Base-by-base conservation (phyloP, 2,329 filamentous ascomycete species). In the Karstenula rhodostoma region DNA sequence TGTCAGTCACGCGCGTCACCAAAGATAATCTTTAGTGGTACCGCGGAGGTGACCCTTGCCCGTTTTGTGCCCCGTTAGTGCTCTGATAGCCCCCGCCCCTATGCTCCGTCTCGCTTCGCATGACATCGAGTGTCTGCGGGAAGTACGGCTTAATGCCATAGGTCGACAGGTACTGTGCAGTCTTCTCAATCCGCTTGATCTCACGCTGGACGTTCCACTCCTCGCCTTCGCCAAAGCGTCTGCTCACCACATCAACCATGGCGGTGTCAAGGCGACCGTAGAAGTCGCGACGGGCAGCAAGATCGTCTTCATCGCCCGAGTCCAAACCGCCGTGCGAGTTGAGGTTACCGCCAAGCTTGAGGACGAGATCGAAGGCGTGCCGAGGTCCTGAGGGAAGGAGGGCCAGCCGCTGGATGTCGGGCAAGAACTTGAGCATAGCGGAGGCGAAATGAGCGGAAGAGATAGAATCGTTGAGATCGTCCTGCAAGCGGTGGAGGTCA, bases 161-260 rank as follows among this genome's bases (percentile, higher is more conserved):
- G 35, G 82, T 83, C 62, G 80, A 74, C 46, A 85, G 74, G 61
- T 84, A 85, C 42, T 76, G 78, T 19, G 82, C 83, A 9, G 83
- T 85, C 79, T 85, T 85, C 75, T 85, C 83, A 61, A 85, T 83
- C 54, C 83, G 76, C 79, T 85, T 85, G 65, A 85, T 83, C 69
- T 85, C 83, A 50, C 82, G 71, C 67, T 77, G 75, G 17, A 85
- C 82, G 25, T 80, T 79, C 83, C 83, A 85, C 56, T 83, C 80
- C 58, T 84, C 83, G 56, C 80, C 79, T 67, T 84, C 82, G 62
- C 81, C 80, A 68, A 85, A 83, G 15, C 83, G 75, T 35, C 81
- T 78, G 32, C 78, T 74, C n/a, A 85, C 82, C 29, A 85, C 81
- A 25, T 83, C 82, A 29, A 84, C 82, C 83, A 85, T 85, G 58